A percentile compares a stretch with the other conserved stretches of the same genome.
Conservation (phyloP, 371 early-diverging fungal genomes). For the Syncephalis fuscata region DNA sequence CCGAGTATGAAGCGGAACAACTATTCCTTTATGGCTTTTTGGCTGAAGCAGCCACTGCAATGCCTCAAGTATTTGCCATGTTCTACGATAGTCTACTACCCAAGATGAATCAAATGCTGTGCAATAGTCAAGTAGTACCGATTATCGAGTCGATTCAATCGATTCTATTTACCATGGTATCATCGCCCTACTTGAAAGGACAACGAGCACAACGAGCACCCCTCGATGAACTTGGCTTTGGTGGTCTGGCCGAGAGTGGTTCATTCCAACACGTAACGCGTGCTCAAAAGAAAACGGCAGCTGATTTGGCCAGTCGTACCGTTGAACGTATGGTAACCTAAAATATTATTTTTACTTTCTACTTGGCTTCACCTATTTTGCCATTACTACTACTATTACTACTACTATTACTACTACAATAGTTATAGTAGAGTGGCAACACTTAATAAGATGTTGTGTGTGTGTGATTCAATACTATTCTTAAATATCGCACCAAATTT, state of each 20-base stretch:
- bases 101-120: slow-evolving; percentile 57
- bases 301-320: background rate
- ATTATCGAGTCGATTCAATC: slow-evolving; percentile 58
- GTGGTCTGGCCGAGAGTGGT: slow-evolving; percentile 16
- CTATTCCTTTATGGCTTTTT: slow-evolving; percentile 69
- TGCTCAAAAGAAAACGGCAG: background rate
- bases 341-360: no score
- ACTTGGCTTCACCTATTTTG: no score
- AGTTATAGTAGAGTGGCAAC: no score
- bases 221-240: slow-evolving; percentile 34
- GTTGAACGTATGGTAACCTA: background rate
- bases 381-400: no score
- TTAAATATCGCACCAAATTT: no score
- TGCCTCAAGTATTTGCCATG: slow-evolving; percentile 56
- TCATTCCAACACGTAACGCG: slow-evolving; percentile 10
- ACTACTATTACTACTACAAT: no score
- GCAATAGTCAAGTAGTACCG: slow-evolving; percentile 43
- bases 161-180: slow-evolving; percentile 58
- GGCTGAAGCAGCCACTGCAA: slow-evolving; percentile 55
- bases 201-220: slow-evolving; percentile 22
- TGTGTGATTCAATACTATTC: no score
- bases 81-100: slow-evolving; percentile 61
- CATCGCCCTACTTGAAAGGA: slow-evolving; percentile 28
- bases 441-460: no score
- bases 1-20: slow-evolving; percentile 71